Conservation (phyloP, 257 asterid genomes). For the Nyctanthes arbortristis region DNA sequence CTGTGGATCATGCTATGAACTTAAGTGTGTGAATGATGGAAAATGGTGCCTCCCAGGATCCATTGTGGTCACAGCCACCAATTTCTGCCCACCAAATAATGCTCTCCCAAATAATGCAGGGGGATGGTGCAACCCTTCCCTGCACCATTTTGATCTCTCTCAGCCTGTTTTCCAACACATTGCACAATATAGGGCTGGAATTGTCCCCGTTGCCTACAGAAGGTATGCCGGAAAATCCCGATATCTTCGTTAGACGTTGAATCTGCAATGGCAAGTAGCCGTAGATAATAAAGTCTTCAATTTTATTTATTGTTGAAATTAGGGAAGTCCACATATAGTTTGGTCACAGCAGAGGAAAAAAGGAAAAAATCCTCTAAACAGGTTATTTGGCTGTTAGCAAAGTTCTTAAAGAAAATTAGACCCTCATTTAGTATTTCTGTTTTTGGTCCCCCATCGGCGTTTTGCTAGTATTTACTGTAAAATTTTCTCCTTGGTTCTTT, state of each 20-base stretch:
- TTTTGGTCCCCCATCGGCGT: slow-evolving; percentile 14
- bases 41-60: slow-evolving; percentile 60
- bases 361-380: neutral
- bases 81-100: slow-evolving; percentile 90
- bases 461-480: neutral
- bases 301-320: neutral
- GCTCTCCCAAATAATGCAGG: slow-evolving; percentile 77
- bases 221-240: too few relatives aligned
- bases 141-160: slow-evolving; percentile 76
- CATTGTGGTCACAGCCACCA: slow-evolving; percentile 76
- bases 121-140: slow-evolving; percentile 97
- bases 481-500: neutral
- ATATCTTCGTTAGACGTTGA: too few relatives aligned
- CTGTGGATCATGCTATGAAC: slow-evolving; percentile 82
- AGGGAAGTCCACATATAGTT: neutral
- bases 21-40: slow-evolving; percentile 44
- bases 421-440: neutral
- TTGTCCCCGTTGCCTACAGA: slow-evolving; percentile 82
- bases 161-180: slow-evolving; percentile 85
- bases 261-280: neutral
- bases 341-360: neutral
- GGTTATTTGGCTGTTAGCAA: slow-evolving; percentile 17
- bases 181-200: slow-evolving; percentile 82
- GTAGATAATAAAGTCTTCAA: too few relatives aligned
- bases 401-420: neutral